Evolutionary conservation across 306 rosid species (phyloP).

Genomic region (Inga leiocalycina): DNA sequence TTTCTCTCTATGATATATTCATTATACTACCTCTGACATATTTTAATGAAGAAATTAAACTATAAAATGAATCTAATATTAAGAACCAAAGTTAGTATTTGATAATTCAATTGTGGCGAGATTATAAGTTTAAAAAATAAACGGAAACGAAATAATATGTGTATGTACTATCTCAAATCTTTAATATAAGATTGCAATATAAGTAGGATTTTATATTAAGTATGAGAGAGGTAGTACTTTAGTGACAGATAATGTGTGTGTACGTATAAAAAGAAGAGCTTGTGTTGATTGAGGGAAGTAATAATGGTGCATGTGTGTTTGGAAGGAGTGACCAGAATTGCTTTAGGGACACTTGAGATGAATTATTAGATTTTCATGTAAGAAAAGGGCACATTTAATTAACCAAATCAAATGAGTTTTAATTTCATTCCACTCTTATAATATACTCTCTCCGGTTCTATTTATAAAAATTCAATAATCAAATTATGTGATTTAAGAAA

Average conservation of each 20-base stretch:
- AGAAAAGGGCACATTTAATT: conserved; percentile 28
- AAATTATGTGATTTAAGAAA: too few species aligned
- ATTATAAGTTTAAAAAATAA: not conserved
- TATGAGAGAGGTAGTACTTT: too few species aligned
- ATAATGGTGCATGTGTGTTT: conserved; percentile 65
- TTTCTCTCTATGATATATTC: not conserved
- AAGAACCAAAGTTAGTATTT: too few species aligned
- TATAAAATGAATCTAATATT: too few species aligned
- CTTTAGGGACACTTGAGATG: conserved; percentile 72
- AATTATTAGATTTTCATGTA: conserved; percentile 44
- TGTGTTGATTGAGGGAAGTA: conserved; percentile 58
- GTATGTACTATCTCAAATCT: too few species aligned
- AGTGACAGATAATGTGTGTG: not conserved
- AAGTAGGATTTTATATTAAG: too few species aligned
- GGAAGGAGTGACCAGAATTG: conserved; percentile 72
- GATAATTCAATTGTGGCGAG: not conserved
- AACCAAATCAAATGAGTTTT: not conserved
- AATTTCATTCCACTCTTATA: too few species aligned
- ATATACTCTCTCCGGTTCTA: too few species aligned
- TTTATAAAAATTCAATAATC: too few species aligned
- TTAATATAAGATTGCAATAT: too few species aligned
- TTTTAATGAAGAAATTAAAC: too few species aligned
- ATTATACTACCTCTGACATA: too few species aligned
- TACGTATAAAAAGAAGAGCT: conserved; percentile 54
- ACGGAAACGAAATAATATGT: not conserved